phyloP scores from a whole-genome alignment of 1,139 yeast species.

The Sugiyamaella xylanicola region DNA sequence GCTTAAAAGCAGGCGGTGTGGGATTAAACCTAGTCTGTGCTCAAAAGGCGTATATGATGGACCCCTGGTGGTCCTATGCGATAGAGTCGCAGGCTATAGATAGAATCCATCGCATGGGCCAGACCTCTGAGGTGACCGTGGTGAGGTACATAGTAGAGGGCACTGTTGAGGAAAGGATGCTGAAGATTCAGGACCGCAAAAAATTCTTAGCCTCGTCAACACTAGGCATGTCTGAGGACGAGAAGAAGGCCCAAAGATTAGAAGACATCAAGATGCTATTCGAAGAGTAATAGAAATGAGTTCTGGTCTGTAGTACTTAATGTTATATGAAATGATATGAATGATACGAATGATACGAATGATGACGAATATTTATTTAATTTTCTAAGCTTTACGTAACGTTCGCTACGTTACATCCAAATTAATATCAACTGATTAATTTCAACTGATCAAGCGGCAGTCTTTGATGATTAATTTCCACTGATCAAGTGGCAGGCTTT shows the following conservation, averaged over 20 bases:
- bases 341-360: too few species aligned
- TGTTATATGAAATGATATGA: too few species aligned
- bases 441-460: too few species aligned
- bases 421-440: too few species aligned
- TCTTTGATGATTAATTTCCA: too few species aligned
- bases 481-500: too few species aligned
- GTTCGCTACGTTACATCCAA: too few species aligned
- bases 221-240: constrained; percentile 76
- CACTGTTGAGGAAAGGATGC: constrained; percentile 89
- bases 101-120: constrained; percentile 91
- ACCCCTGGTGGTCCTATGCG: constrained; percentile 98
- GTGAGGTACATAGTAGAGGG: constrained; percentile 78
- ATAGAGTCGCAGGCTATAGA: constrained; percentile 95
- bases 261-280: constrained; percentile 82
- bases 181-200: constrained; percentile 83
- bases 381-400: too few species aligned
- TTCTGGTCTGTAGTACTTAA: too few species aligned
- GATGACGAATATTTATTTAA: too few species aligned
- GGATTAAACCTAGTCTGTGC: constrained; percentile 90
- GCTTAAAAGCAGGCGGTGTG: constrained; percentile 94
- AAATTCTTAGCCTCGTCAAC: constrained; percentile 85
- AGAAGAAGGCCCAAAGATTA: constrained; percentile 68
- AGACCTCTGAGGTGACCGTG: constrained; percentile 69
- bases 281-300: constrained; percentile 47
- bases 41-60: constrained; percentile 86